Evolutionary conservation across 2,329 filamentous ascomycete species (phyloP), one percentile per base, ranked within the genome.

Genomic region (Stenocarpella maydis): DNA sequence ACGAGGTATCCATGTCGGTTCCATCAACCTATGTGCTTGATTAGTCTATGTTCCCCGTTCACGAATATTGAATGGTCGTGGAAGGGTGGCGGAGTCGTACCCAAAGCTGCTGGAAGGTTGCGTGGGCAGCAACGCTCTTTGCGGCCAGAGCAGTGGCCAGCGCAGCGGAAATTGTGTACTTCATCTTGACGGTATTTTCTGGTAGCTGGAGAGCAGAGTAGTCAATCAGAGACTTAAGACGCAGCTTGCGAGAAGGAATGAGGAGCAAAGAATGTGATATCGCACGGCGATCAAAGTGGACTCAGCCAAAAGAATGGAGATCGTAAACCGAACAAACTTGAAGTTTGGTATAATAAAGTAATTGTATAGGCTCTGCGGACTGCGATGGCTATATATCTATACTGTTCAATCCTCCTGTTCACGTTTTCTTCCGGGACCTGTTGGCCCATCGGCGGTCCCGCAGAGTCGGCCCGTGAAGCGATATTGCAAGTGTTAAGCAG

Each of bases 61-160:
- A 61, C 19, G 1, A 5, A 19, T 19, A 12, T 10, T 14, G 4
- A 28, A 47, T 24, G 24, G 3, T 15, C 19, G 15, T 5, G 14
- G 10, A 34, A 45, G 24, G 39, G n/a, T 7, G 19, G 17, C 19
- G n/a, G n/a, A 34, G 34, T 49, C 58, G 17, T 61, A 61, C 58
- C 83, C 83, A 86, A 39, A 85, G 77, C 19, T 84, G 77, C 72
- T 87, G 85, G 78, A 86, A 87, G 37, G 81, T 84, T 50, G 85
- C 83, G 72, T 88, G 86, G 58, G 79, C 80, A 60, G 80, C 75
- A n/a, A 79, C 83, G n/a, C 47, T 61, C 12, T 61, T 61, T 5
- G 58, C 58, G 43, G 58, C 58, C 41, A 61, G 58, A 37, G 28
- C 58, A 34, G 41, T 34, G 26, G 58, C 58, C 19, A 61, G 41